Percentiles rank a stretch among this genome's conserved stretches.
These are phyloP conservation scores for Paramarasmius palmivorus DNA, from an alignment of 1,284 basidiomycete genomes.

Conservation along the genomic window DNA sequence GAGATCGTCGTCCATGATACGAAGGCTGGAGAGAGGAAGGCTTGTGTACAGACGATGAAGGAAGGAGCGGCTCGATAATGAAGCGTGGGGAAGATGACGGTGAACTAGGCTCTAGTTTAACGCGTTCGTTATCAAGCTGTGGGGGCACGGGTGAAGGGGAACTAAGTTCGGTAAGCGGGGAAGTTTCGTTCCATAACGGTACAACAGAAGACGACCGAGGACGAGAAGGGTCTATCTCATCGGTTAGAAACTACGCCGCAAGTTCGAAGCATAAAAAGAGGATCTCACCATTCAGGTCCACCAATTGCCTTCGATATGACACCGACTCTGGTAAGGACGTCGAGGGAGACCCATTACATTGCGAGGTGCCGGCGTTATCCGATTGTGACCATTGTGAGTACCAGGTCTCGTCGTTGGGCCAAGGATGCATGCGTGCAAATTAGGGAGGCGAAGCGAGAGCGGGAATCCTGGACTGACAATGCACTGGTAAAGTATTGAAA, in stretches of 20 bases:
- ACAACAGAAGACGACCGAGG: neutral
- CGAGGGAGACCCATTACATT: too few species aligned
- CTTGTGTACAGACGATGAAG: conserved; percentile 1
- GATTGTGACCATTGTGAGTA: too few species aligned
- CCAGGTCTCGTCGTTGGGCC: too few species aligned
- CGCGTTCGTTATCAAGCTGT: neutral
- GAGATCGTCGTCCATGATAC: neutral
- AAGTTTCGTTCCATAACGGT: neutral
- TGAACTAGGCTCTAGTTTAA: neutral
- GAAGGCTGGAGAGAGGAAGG: neutral
- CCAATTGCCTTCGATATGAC: too few species aligned
- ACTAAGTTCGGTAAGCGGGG: neutral
- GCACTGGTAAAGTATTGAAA: neutral
- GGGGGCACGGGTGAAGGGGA: neutral
- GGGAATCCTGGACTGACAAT: neutral
- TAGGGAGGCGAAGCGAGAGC: neutral
- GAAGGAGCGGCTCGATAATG: conserved; percentile 10
- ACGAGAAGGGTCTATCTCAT: neutral
- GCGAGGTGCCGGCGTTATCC: too few species aligned
- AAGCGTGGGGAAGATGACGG: neutral
- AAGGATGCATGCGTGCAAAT: neutral
- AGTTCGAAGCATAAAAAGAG: neutral
- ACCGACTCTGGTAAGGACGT: too few species aligned
- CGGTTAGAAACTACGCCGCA: neutral
- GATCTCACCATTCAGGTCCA: too few species aligned